phyloP scores from a whole-genome alignment of 2,329 filamentous ascomycete genomes.

The Talaromyces sp. region DNA sequence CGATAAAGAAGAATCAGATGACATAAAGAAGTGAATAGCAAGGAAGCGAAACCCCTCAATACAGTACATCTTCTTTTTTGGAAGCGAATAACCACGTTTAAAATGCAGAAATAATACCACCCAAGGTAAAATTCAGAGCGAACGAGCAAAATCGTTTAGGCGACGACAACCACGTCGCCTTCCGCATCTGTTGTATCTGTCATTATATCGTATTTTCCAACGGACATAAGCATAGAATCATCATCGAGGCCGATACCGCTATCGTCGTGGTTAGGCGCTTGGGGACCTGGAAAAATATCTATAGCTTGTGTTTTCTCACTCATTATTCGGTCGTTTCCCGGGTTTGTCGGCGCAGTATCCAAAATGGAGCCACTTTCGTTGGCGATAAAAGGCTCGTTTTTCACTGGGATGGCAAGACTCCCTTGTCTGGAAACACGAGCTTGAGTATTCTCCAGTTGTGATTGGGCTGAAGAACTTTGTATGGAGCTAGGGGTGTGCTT shows the following conservation, averaged over 20 bases:
- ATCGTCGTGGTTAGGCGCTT: constrained; percentile 56
- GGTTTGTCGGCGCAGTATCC: background rate
- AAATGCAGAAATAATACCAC: constrained; percentile 18
- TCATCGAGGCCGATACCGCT: constrained; percentile 68
- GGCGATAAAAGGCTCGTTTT: constrained; percentile 39
- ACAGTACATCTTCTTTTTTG: background rate
- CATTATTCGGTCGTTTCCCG: background rate
- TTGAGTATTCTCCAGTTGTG: constrained; percentile 23
- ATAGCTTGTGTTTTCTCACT: constrained; percentile 22
- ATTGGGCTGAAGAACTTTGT: constrained; percentile 25
- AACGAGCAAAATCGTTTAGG: constrained; percentile 27
- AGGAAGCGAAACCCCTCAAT: background rate
- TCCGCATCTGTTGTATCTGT: constrained; percentile 46
- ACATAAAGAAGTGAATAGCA: constrained; percentile 15
- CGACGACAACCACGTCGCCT: constrained; percentile 43
- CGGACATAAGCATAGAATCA: constrained; percentile 41
- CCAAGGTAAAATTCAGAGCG: constrained; percentile 18
- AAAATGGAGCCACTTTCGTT: constrained; percentile 2
- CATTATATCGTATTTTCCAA: constrained; percentile 45
- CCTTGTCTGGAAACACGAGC: constrained; percentile 21
- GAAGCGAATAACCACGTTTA: background rate
- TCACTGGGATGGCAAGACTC: constrained; percentile 25
- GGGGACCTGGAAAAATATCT: constrained; percentile 37
- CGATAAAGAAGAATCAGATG: background rate
- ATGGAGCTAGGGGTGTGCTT: constrained; percentile 44